Evolutionary conservation across 495 filamentous ascomycete genomes (phyloP), one percentile per base, ranked within the genome.

Genomic region (Corynascus novoguineensis): DNA sequence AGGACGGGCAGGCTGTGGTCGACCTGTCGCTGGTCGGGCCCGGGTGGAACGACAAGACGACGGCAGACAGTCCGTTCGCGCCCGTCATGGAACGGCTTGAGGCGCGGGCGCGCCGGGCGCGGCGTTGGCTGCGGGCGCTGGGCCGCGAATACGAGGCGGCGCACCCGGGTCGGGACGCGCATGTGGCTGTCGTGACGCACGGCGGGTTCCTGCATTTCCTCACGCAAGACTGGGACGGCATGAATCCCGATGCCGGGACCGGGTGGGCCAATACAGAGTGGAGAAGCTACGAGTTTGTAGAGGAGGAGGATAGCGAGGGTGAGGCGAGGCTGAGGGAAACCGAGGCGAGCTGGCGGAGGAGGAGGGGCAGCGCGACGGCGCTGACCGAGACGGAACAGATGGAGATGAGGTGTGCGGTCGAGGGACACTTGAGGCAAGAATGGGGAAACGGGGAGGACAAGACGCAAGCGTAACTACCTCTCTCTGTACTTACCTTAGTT

Each of bases 181-280:
- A 85, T 27, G 83, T 96, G 32, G 84, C 87, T 3, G 76, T 87
- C 22, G 73, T 77, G 5, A 76, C 74, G 17, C 76, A 79, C 35
- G 76, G 76, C 0, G 76, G 73, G 44, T 73, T 79, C 45, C 57
- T 78, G 55, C 76, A 79, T 67, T 95, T 88, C 60, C 75, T 97
- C 50, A 95, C 90, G 4, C 80, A 90, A 58, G 90, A 96, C 60
- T 96, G 86, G 83, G 76, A 82, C 44, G 87, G 83, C 12, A 73
- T 79, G 60, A 77, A 76, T 41, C 64, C 74, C 28, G 78, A 78
- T 53, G 68, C 72, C 53, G 86, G 89, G 28, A 95, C 90, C 0
- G 89, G 88, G 17, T 96, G 92, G 92, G 60, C 61, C 10, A 96
- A 97, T 70, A 86, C 86, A 11, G 91, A 96, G 71, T 88, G 78